Percentiles rank a stretch among this genome's conserved stretches.
phyloP scores from a whole-genome alignment of 2,329 filamentous ascomycete genomes.

The Didymella pinodella region DNA sequence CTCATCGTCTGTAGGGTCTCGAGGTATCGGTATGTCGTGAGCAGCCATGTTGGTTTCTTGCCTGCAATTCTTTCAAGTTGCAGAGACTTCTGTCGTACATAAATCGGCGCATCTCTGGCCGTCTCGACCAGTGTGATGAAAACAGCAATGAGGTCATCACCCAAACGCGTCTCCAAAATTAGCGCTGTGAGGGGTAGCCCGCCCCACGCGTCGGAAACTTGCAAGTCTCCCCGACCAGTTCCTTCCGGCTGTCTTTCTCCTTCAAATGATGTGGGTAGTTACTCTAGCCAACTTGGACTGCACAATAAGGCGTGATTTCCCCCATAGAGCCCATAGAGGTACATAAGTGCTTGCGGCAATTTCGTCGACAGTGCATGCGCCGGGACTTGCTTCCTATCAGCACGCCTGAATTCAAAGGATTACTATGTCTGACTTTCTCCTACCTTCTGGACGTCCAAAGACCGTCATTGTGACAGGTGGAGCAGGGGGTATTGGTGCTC shows the following conservation, averaged over 20 bases:
- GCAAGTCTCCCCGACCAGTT: conserved; percentile 19
- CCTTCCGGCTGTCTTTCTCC: background rate
- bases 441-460: conserved; percentile 35
- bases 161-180: background rate
- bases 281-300: background rate
- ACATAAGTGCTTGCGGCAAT: background rate
- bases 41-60: background rate
- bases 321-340: background rate
- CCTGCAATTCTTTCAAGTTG: background rate
- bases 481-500: conserved; percentile 54
- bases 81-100: background rate
- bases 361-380: background rate
- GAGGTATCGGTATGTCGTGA: conserved; percentile 18
- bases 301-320: background rate
- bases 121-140: background rate
- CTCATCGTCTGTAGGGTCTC: conserved; percentile 51
- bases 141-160: background rate
- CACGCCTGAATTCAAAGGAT: background rate
- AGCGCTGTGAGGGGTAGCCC: conserved; percentile 20
- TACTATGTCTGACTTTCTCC: conserved; percentile 4
- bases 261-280: background rate
- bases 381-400: background rate
- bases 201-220: conserved; percentile 13
- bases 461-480: conserved; percentile 54
- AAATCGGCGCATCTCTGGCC: background rate